Evolutionary conservation across 768 basidiomycete species (phyloP), one percentile per base, ranked within the genome.

Genomic region (Lentinus tigrinus): DNA sequence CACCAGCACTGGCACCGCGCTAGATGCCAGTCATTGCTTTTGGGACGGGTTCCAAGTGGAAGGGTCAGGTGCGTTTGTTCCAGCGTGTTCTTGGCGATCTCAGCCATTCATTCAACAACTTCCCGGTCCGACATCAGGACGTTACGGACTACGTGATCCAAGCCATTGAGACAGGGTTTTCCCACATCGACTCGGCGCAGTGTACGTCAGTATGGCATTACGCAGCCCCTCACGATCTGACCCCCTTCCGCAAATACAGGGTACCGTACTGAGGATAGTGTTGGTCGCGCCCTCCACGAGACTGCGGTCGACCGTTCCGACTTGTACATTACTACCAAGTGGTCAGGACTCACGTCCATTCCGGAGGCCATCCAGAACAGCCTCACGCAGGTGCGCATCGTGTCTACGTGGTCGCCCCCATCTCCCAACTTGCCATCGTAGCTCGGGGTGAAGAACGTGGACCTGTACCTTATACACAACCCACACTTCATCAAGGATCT

Each of bases 401-500:
- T 16, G 3, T 10, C 16, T 16, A 21, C 9, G 5, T 13, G 2
- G n/a, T 3, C n/a, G 2, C 24, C 31, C 10, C 34, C 17, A 4
- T 28, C 28, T 2, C 26, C 19, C 16, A 17, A n/a, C 27, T 40
- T 16, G 24, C 39, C 19, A 49, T 19, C 28, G 26, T 61, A 91
- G 87, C 80, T 91, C 10, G 83, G 81, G 0, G 62, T 89, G 13
- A 72, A 78, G 50, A 77, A 82, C 36, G 74, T 91, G 4, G 87
- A 91, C 65, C 70, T 91, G 10, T 91, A 91, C 71, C 81, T 91
- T 42, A 81, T 91, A 37, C 89, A 91, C 63, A 40, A 40, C 3
- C 85, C 87, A 1, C 21, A 6, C 0, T 1, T 60, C 9, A 61
- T 77, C 8, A 37, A 34, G 13, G 56, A 69, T 14, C 78, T 59